Base-by-base conservation (phyloP, 768 basidiomycete species). In the Kwoniella sp. region DNA sequence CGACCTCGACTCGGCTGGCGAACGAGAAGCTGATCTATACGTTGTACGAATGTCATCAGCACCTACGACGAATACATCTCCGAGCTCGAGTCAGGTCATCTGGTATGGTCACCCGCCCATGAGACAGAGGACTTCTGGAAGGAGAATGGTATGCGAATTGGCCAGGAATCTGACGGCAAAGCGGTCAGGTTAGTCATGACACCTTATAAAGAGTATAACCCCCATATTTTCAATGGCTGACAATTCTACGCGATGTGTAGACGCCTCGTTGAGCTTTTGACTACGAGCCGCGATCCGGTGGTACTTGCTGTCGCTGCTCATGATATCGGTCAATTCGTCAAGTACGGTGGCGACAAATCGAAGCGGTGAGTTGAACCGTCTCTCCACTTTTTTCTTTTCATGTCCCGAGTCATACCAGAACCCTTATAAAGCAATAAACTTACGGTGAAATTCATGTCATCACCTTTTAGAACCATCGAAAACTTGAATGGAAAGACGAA, bases 101-200 rank as follows among this genome's bases (percentile, higher is more conserved):
- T 98, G 25, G 90, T 91, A 6, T 98, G 96, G 96, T 88, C 91
- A 4, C 94, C 95, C 13, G 90, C 92, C 10, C 96, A 99, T 74
- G 91, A 93, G 76, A 94, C 91, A 1, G 95, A 97, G 64, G 87
- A 92, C 36, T 99, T 99, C 82, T 99, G 96, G 96, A 91, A 90
- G 75, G 92, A 94, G 82, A 97, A 98, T 75, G 93, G 90, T 4
- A 81, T 83, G 7, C 91, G 87, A 76, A 81, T 98, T n/a, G 76
- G 72, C 47, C 91, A 92, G 68, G 93, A 97, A 65, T 86, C 85
- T 58, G 89, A 92, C 73, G 85, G 88, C 68, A 86, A 88, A 72
- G 89, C 91, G 63, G 84, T 98, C 63, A 93, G 89, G 95, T 93
- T 64, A 52, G 82, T 68, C 57, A 10, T 24, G n/a, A n/a, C n/a